Evolutionary conservation across 768 basidiomycete genomes (phyloP).

Genomic region (Lentinus tigrinus): DNA sequence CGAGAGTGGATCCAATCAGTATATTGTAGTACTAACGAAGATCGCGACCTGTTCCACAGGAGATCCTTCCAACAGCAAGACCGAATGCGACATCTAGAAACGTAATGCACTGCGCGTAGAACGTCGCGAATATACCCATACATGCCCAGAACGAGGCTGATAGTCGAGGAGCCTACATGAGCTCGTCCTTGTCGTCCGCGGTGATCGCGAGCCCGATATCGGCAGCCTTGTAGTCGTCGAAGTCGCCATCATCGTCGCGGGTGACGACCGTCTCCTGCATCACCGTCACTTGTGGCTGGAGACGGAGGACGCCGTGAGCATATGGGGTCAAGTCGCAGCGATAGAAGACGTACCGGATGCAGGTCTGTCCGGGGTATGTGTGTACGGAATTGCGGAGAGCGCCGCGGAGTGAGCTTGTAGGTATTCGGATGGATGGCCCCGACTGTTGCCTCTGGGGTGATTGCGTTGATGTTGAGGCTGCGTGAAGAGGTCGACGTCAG

Average conservation of each 20-base stretch:
- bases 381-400: constrained; percentile 2
- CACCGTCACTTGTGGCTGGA: constrained; percentile 1
- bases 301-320: too few relatives aligned
- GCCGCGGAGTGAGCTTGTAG: constrained; percentile 1
- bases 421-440: neutral
- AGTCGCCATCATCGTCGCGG: constrained; percentile 9
- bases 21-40: too few relatives aligned
- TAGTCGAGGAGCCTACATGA: neutral
- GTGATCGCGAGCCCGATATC: neutral
- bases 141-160: too few relatives aligned
- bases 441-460: too few relatives aligned
- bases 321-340: neutral
- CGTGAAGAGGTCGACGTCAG: neutral
- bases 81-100: too few relatives aligned
- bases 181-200: constrained; percentile 3
- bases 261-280: constrained; percentile 10
- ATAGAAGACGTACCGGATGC: neutral
- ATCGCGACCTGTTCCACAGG: too few relatives aligned
- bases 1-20: too few relatives aligned
- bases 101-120: too few relatives aligned
- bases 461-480: too few relatives aligned
- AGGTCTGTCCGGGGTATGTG: neutral
- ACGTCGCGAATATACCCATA: too few relatives aligned
- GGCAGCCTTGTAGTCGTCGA: neutral
- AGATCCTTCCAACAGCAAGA: too few relatives aligned